These are phyloP conservation scores for Dothistroma pini DNA, from an alignment of 2,329 filamentous ascomycete genomes.

Conservation along the genomic window DNA sequence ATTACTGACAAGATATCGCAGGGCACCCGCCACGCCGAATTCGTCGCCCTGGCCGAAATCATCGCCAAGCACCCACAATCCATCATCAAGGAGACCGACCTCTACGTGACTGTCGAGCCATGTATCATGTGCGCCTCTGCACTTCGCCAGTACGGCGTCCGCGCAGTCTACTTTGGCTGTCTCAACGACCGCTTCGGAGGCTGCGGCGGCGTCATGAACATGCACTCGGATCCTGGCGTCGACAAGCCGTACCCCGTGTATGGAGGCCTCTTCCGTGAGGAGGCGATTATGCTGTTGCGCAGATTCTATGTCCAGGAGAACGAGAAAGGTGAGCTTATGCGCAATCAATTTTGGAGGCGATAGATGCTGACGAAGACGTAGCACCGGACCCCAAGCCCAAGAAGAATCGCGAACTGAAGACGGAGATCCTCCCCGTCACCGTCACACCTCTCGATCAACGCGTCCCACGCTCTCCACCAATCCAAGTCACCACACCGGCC, in stretches of 20 bases:
- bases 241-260: constrained; percentile 78
- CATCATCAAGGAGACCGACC: constrained; percentile 67
- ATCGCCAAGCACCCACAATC: constrained; percentile 61
- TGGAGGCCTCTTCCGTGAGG: constrained; percentile 83
- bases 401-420: constrained; percentile 61
- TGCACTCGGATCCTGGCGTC: constrained; percentile 72
- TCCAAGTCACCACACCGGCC: not conserved
- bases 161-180: constrained; percentile 90
- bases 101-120: constrained; percentile 97
- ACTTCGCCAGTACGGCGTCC: constrained; percentile 80
- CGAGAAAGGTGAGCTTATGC: constrained; percentile 63
- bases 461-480: constrained; percentile 5
- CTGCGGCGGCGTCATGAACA: constrained; percentile 85
- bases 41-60: constrained; percentile 73
- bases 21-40: constrained; percentile 92
- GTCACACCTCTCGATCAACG: constrained; percentile 19
- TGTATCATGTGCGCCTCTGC: constrained; percentile 98
- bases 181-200: constrained; percentile 97
- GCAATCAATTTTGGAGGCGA: not conserved
- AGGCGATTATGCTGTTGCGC: constrained; percentile 86
- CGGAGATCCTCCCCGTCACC: constrained; percentile 51
- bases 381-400: constrained; percentile 63
- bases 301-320: constrained; percentile 99
- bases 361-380: constrained; percentile 26
- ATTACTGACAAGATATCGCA: constrained; percentile 36